Evolutionary conservation across 495 filamentous ascomycete genomes (phyloP).

Genomic region (Neurospora africana): DNA sequence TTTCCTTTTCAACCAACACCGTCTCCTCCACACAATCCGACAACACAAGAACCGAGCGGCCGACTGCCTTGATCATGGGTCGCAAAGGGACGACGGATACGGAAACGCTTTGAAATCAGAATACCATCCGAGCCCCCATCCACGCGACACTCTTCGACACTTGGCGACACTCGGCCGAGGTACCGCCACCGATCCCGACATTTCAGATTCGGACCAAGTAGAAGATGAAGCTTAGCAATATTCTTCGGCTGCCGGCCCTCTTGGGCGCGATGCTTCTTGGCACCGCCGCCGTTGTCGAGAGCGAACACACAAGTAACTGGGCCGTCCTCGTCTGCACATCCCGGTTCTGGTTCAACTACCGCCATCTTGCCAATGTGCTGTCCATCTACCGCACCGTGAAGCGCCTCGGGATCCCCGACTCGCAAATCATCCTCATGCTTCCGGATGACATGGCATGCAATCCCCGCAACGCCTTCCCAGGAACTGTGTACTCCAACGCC

Average conservation of each 20-base stretch:
- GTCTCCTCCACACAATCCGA: background rate
- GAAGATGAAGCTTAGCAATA: constrained; percentile 28
- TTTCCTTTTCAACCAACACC: background rate
- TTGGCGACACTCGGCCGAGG: background rate
- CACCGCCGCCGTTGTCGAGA: constrained; percentile 30
- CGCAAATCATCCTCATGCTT: constrained; percentile 98
- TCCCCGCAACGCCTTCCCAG: constrained; percentile 93
- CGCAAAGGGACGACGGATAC: background rate
- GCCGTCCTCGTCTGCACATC: constrained; percentile 97
- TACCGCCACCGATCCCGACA: background rate
- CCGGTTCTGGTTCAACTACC: constrained; percentile 99
- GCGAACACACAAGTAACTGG: constrained; percentile 96
- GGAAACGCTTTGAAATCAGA: background rate
- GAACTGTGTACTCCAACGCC: constrained; percentile 96
- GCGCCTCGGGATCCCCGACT: constrained; percentile 93
- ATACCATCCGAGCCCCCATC: background rate
- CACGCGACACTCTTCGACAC: background rate
- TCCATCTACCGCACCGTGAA: constrained; percentile 98
- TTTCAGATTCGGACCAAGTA: background rate
- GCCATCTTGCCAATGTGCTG: constrained; percentile 93
- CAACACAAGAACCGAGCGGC: background rate
- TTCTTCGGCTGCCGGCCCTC: constrained; percentile 31
- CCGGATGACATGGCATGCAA: constrained; percentile 99
- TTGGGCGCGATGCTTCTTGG: constrained; percentile 34
- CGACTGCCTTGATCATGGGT: background rate